Evolutionary conservation across 257 asterid genomes (phyloP).

Genomic region (Galeopsis tetrahit): DNA sequence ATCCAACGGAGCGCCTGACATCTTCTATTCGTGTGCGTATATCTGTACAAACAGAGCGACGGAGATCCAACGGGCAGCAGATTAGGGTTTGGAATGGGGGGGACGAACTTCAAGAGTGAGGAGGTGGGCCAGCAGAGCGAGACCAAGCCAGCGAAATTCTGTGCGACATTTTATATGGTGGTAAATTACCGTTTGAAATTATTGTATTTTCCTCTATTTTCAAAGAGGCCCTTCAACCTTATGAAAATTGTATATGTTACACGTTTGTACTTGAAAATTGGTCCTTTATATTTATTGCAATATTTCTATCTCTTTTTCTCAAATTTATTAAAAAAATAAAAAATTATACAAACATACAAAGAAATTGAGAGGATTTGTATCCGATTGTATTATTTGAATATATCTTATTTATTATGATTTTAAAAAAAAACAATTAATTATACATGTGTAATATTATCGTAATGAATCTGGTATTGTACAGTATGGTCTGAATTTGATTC

Average conservation of each 20-base stretch:
- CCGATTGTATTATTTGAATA: too few species aligned
- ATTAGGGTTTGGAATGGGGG: conserved; percentile 43
- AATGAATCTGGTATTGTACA: too few species aligned
- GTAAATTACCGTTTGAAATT: background rate
- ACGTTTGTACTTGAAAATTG: too few species aligned
- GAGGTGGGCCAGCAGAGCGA: conserved; percentile 29
- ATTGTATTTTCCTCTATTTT: background rate
- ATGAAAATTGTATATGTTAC: background rate
- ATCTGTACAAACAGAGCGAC: background rate
- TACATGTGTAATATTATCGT: too few species aligned
- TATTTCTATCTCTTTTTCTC: too few species aligned
- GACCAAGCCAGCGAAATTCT: conserved; percentile 25
- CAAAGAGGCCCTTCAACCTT: conserved; percentile 9
- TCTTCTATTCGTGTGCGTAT: conserved; percentile 34
- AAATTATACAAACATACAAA: too few species aligned
- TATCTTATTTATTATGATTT: too few species aligned
- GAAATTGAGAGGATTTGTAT: too few species aligned
- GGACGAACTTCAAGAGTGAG: conserved; percentile 28
- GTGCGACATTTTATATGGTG: background rate
- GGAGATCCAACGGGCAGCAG: conserved; percentile 34
- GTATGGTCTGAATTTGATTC: too few species aligned
- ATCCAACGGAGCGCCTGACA: conserved; percentile 89
- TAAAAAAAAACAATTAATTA: too few species aligned
- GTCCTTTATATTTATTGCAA: too few species aligned
- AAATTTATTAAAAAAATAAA: too few species aligned